Evolutionary conservation across 768 basidiomycete genomes (phyloP), one percentile per base, ranked within the genome.

Genomic region (Trametes cingulata): DNA sequence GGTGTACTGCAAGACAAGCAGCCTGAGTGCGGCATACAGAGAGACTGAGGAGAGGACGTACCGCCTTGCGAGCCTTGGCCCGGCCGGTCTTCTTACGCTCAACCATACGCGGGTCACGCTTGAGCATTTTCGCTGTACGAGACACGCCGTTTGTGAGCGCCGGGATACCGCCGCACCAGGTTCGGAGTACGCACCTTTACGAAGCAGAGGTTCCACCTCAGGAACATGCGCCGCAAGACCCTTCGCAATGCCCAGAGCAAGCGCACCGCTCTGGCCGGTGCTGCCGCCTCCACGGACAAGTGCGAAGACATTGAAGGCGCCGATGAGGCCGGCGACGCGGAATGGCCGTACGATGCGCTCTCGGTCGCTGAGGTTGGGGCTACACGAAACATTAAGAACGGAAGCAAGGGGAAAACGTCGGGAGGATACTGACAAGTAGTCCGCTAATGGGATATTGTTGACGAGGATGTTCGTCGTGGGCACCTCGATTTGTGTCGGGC

Each of bases 11-110:
- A 51, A 22, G 13, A 36, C 25, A 43, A 56, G 37, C 63, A 9
- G 25, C 27, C 20, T 65, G 37, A 72, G 70, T 46, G 36, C 41
- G 19, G 5, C 20, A 10, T 33, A 14, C 2, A 24, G 20, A 6
- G 10, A n/a, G 6, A 3, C 19, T 24, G 3, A 3, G 19, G 39
- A n/a, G 33, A 58, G 56, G 14, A 85, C 91, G 43, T 74, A 95
- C 93, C 77, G 82, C 82, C 77, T 95, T 95, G 75, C 95, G 86
- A 60, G 96, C 94, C 79, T 97, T 97, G 60, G 90, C 85, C 68
- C 85, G 74, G 58, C 93, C 93, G 15, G 96, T 92, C 83, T 99
- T 99, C 79, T 99, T 99, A 68, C 96, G 83, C 77, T 99, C 96
- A 29, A 97, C 95, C 92, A 96, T 92, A 74, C 97, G 89, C 46